phyloP scores from a whole-genome alignment of 768 basidiomycete genomes.

The Lentinula detonsa region DNA sequence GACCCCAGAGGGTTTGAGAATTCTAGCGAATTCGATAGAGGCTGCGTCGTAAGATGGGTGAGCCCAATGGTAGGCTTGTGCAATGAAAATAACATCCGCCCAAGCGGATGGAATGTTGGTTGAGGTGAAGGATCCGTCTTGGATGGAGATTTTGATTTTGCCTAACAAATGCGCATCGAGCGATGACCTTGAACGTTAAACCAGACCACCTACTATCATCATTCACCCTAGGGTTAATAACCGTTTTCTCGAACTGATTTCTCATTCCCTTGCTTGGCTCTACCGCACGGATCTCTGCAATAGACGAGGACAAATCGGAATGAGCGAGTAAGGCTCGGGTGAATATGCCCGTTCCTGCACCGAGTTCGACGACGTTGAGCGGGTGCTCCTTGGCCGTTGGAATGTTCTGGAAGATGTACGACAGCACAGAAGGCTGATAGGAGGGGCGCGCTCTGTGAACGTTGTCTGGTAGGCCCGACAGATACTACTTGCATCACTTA shows the following conservation, averaged over 20 bases:
- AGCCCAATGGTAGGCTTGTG: slow-evolving; percentile 95
- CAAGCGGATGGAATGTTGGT: slow-evolving; percentile 57
- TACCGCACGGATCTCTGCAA: slow-evolving; percentile 57
- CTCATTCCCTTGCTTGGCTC: slow-evolving; percentile 92
- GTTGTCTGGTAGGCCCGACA: neutral
- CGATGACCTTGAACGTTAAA: neutral
- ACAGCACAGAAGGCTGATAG: slow-evolving; percentile 62
- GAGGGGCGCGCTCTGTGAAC: slow-evolving; percentile 67
- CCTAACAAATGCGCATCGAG: too few species aligned
- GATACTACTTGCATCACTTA: slow-evolving; percentile 16
- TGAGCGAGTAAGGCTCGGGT: slow-evolving; percentile 74
- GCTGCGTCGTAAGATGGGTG: slow-evolving; percentile 68
- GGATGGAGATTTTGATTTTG: slow-evolving; percentile 27
- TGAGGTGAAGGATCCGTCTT: slow-evolving; percentile 67
- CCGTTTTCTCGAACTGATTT: slow-evolving; percentile 51
- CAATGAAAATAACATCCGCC: slow-evolving; percentile 76
- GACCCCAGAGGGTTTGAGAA: slow-evolving; percentile 70
- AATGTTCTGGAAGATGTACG: slow-evolving; percentile 49
- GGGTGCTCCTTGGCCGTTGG: slow-evolving; percentile 21
- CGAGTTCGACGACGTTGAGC: slow-evolving; percentile 69
- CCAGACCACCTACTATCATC: neutral
- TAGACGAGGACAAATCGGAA: slow-evolving; percentile 41
- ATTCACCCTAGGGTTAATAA: slow-evolving; percentile 37
- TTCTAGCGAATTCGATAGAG: slow-evolving; percentile 67
- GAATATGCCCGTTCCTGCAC: slow-evolving; percentile 86